Evolutionary conservation across 805 yeast species (phyloP).

Genomic region (Huiozyma sinensis): DNA sequence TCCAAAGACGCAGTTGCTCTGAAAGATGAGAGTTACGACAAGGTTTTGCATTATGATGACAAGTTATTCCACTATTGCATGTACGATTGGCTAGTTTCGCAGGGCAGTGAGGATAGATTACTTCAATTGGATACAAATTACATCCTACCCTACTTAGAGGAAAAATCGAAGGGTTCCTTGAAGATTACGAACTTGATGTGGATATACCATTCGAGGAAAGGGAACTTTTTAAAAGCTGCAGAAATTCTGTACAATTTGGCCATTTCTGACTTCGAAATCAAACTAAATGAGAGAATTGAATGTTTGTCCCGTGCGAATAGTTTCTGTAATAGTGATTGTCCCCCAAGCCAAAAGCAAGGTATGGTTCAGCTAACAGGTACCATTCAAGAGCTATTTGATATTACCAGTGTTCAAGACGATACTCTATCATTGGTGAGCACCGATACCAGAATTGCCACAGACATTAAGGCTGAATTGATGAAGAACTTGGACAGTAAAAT

Average conservation of each 20-base stretch:
- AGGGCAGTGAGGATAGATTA: slow-evolving; percentile 66
- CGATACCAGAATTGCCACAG: slow-evolving; percentile 38
- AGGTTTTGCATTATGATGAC: slow-evolving; percentile 66
- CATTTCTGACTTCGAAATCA: slow-evolving; percentile 57
- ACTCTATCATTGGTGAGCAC: slow-evolving; percentile 33
- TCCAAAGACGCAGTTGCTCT: slow-evolving; percentile 31
- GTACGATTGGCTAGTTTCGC: slow-evolving; percentile 82
- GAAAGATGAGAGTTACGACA: slow-evolving; percentile 61
- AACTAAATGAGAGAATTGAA: slow-evolving; percentile 69
- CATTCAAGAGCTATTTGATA: slow-evolving; percentile 73
- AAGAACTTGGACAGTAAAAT: slow-evolving; percentile 52
- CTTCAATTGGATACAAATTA: slow-evolving; percentile 74
- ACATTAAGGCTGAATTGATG: slow-evolving; percentile 41
- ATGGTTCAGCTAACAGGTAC: slow-evolving; percentile 58
- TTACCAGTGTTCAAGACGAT: slow-evolving; percentile 71
- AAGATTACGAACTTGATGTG: slow-evolving; percentile 76
- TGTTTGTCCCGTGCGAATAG: slow-evolving; percentile 87
- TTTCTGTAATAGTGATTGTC: slow-evolving; percentile 75
- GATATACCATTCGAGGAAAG: slow-evolving; percentile 79
- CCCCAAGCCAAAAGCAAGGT: slow-evolving; percentile 65
- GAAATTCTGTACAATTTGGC: slow-evolving; percentile 65
- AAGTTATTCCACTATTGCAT: slow-evolving; percentile 83
- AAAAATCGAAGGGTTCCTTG: slow-evolving; percentile 50
- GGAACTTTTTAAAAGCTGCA: slow-evolving; percentile 75
- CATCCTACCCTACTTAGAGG: slow-evolving; percentile 66